Conservation (phyloP, 495 filamentous ascomycete genomes). For the Physcia stellaris region DNA sequence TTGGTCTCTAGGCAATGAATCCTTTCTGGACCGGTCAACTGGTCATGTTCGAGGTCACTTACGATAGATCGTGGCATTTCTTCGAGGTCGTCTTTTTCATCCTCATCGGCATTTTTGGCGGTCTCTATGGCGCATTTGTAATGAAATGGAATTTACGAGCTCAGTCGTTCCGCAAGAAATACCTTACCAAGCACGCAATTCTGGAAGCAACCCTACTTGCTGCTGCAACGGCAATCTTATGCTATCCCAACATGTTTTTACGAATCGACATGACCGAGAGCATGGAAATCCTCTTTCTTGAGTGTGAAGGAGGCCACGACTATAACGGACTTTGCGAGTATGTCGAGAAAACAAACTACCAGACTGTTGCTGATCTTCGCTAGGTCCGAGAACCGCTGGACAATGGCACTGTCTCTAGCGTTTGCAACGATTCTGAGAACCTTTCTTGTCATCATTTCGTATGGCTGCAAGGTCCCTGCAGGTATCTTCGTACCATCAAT, state of each 20-base stretch:
- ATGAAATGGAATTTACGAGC: constrained; percentile 96
- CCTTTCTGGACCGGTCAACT: constrained; percentile 96
- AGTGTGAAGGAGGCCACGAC: constrained; percentile 87
- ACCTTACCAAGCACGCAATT: constrained; percentile 70
- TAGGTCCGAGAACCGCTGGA: constrained; percentile 51
- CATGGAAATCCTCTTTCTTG: constrained; percentile 94
- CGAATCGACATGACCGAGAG: constrained; percentile 98
- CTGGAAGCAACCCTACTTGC: constrained; percentile 81
- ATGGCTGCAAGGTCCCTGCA: constrained; percentile 94
- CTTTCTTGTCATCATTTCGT: constrained; percentile 87
- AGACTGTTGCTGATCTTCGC: constrained; percentile 20
- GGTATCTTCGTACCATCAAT: constrained; percentile 97
- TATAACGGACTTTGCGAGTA: constrained; percentile 86
- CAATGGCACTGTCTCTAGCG: constrained; percentile 65
- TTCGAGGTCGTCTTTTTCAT: constrained; percentile 93
- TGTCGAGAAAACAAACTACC: too few species aligned
- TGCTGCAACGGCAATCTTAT: constrained; percentile 70
- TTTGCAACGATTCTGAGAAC: constrained; percentile 70
- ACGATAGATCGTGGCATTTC: constrained; percentile 95
- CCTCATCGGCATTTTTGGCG: constrained; percentile 83
- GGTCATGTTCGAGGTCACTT: constrained; percentile 97
- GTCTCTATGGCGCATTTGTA: constrained; percentile 90
- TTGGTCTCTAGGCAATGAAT: constrained; percentile 59
- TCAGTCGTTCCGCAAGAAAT: constrained; percentile 90
- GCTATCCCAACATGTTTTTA: constrained; percentile 92